Evolutionary conservation across 2,329 filamentous ascomycete species (phyloP).

Genomic region (Colletotrichum gloeosporioides): DNA sequence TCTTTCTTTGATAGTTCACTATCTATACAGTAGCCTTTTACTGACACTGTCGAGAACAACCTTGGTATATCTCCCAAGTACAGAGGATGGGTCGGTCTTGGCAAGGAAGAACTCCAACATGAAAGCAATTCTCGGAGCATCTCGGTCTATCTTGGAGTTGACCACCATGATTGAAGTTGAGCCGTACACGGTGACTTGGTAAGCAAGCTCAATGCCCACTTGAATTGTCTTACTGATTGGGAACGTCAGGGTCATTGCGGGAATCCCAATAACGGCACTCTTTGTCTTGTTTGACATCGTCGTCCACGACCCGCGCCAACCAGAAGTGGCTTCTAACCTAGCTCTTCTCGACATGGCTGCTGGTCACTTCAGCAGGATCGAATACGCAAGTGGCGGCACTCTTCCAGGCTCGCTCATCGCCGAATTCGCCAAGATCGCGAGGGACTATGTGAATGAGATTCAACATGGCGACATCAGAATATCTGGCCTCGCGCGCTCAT

Average conservation of each 20-base stretch:
- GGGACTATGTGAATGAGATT: constrained; percentile 39
- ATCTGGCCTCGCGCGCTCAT: background rate
- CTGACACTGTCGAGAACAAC: constrained; percentile 31
- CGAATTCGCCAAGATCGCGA: constrained; percentile 46
- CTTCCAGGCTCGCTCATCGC: constrained; percentile 40
- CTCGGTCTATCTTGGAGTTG: constrained; percentile 32
- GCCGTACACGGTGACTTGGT: constrained; percentile 33
- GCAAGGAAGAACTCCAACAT: constrained; percentile 21
- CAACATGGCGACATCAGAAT: constrained; percentile 3
- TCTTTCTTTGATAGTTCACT: constrained; percentile 25
- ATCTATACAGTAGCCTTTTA: constrained; percentile 32
- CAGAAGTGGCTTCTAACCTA: constrained; percentile 39
- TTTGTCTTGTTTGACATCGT: constrained; percentile 48
- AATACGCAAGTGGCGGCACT: constrained; percentile 40
- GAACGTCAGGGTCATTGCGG: constrained; percentile 33
- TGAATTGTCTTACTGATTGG: too few relatives aligned
- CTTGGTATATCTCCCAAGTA: constrained; percentile 22
- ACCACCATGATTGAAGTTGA: constrained; percentile 33
- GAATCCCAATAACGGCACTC: constrained; percentile 39
- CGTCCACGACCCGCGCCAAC: constrained; percentile 38
- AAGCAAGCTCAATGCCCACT: too few relatives aligned
- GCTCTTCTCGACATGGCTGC: constrained; percentile 44
- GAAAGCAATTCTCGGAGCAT: constrained; percentile 25
- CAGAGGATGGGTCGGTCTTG: background rate
- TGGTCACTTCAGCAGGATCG: constrained; percentile 47